Evolutionary conservation across 2,329 filamentous ascomycete species (phyloP).

Genomic region (Simplicillium aogashimaense): DNA sequence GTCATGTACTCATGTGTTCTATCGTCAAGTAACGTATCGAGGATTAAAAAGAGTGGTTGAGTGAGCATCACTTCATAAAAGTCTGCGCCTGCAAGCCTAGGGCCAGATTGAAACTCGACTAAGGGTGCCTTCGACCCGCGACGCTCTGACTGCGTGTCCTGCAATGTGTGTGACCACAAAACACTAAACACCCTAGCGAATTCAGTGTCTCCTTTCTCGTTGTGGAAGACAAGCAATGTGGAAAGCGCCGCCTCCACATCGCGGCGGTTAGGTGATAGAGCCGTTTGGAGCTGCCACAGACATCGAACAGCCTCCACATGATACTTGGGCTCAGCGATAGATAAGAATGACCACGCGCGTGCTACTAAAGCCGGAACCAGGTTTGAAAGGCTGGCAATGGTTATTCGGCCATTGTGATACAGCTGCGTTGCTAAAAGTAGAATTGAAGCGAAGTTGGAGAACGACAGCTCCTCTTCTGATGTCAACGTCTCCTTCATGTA

Average conservation of each 20-base stretch:
- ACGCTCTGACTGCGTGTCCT: slow-evolving; percentile 47
- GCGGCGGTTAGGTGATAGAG: slow-evolving; percentile 55
- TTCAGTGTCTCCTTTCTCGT: slow-evolving; percentile 39
- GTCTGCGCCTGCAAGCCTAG: slow-evolving; percentile 43
- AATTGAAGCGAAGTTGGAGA: slow-evolving; percentile 47
- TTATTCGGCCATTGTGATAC: slow-evolving; percentile 42
- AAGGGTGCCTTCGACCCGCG: slow-evolving; percentile 34
- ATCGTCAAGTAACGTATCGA: slow-evolving; percentile 69
- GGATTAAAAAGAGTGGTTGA: slow-evolving; percentile 68
- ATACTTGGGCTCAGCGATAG: slow-evolving; percentile 77
- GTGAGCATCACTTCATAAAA: slow-evolving; percentile 67
- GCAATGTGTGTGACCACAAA: slow-evolving; percentile 72
- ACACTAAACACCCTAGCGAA: slow-evolving; percentile 61
- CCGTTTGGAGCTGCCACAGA: slow-evolving; percentile 75
- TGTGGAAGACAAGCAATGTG: slow-evolving; percentile 52
- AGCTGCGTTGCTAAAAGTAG: slow-evolving; percentile 48
- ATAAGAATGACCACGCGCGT: slow-evolving; percentile 71
- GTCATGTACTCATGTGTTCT: slow-evolving; percentile 66
- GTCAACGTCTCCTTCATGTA: slow-evolving; percentile 40
- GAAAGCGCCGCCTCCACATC: slow-evolving; percentile 74
- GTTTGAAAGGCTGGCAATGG: slow-evolving; percentile 41
- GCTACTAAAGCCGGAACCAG: slow-evolving; percentile 60
- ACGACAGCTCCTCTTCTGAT: slow-evolving; percentile 28
- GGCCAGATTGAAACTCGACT: slow-evolving; percentile 19
- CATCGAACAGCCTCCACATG: slow-evolving; percentile 86